Evolutionary conservation across 2,329 filamentous ascomycete genomes (phyloP), one percentile per base, ranked within the genome.

Genomic region (Xylaria sp.): DNA sequence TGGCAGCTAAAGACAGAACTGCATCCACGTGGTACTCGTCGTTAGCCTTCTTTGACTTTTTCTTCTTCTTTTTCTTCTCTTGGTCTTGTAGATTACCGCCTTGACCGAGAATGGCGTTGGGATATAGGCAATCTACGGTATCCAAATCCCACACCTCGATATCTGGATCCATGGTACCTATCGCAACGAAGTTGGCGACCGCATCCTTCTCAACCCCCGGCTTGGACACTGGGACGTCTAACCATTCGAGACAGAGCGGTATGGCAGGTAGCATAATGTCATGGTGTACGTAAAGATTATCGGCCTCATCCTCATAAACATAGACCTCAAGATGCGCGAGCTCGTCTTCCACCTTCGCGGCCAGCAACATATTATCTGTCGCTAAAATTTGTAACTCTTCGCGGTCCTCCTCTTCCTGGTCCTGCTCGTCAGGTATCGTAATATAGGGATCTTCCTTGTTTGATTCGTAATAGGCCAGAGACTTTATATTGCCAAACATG

Each of bases 101-200:
- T 77, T 95, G 92, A 9, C 96, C 96, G 4, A 99, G 89, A 71
- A 99, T 97, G 9, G 95, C 94, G 78, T 97, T 97, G 24, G 96
- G 96, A 78, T 98, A 99, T 92, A 99, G 97, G 88, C 92, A 93
- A 82, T 99, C 96, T 61, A 99, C 90, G 7, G 94, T 92, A 79
- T 99, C 96, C 61, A 99, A 85, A 78, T 99, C 94, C 96, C 96
- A 99, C 62, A 99, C 90, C 83, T 99, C 96, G 74, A 99, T 99
- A 77, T 99, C 96, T 1, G 96, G 95, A 78, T 98, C 95, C 89
- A 98, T 97, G 4, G 96, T 98, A 65, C 94, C 96, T 45, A 99
- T 89, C 4, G 96, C 96, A 24, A 97, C 94, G 74, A 95, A 98
- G 82, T 97, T 99, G 64, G 93, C 96, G 58, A 86, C 87, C 27